Conservation (phyloP, 768 basidiomycete genomes). For the Piloderma croceum region DNA sequence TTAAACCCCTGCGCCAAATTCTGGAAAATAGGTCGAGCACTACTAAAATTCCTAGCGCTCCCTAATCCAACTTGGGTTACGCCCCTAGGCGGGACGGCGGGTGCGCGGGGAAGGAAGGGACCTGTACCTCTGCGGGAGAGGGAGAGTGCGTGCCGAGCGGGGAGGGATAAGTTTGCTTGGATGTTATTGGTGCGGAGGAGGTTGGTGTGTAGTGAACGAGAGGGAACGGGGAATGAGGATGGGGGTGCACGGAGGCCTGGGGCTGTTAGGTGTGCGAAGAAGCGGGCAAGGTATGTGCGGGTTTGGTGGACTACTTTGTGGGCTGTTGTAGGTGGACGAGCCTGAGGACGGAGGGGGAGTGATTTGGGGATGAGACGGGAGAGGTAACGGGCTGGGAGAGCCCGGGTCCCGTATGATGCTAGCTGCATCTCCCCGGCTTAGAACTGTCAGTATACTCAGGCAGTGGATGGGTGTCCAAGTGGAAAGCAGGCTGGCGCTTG, state of each 20-base stretch:
- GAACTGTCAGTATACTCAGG: too few relatives aligned
- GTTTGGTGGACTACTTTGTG: constrained; percentile 42
- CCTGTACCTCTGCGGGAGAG: constrained; percentile 36
- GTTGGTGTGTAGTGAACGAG: too few relatives aligned
- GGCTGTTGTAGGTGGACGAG: not conserved
- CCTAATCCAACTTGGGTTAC: constrained; percentile 71
- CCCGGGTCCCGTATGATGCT: not conserved
- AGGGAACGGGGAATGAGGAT: constrained; percentile 24
- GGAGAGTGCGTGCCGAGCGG: constrained; percentile 48
- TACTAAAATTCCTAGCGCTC: constrained; percentile 69
- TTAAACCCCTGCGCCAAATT: constrained; percentile 60
- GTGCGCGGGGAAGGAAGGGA: constrained; percentile 55
- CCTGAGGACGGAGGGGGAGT: not conserved
- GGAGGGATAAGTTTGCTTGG: constrained; percentile 51
- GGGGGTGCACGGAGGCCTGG: constrained; percentile 38
- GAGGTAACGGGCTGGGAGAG: not conserved
- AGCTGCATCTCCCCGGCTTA: too few relatives aligned
- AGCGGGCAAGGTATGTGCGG: constrained; percentile 47
- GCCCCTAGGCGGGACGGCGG: constrained; percentile 38
- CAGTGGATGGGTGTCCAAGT: too few relatives aligned
- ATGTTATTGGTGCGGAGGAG: constrained; percentile 42
- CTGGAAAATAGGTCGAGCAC: constrained; percentile 70
- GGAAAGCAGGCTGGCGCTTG: too few relatives aligned
- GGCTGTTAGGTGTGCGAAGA: constrained; percentile 53
- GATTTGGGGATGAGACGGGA: not conserved